Conservation (phyloP, 1,284 basidiomycete genomes). For the Ganoderma sinense region DNA sequence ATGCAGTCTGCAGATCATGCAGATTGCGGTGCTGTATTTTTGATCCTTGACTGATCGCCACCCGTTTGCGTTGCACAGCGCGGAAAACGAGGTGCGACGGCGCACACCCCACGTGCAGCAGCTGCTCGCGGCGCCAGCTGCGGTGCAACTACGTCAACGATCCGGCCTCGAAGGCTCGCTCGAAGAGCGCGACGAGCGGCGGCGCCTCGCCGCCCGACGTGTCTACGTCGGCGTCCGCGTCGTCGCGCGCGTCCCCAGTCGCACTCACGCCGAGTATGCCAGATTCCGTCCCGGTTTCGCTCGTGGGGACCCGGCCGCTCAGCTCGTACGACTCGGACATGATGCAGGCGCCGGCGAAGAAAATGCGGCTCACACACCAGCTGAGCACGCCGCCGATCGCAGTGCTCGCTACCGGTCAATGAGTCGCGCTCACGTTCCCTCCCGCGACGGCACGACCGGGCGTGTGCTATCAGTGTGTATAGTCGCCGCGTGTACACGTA, state of each 20-base stretch:
- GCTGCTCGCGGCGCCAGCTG: constrained; percentile 75
- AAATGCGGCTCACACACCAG: constrained; percentile 55
- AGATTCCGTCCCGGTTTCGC: constrained; percentile 43
- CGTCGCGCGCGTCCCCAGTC: constrained; percentile 52
- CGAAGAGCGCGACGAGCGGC: constrained; percentile 25
- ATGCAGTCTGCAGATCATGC: constrained; percentile 23
- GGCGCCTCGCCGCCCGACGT: constrained; percentile 27
- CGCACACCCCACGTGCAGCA: constrained; percentile 78
- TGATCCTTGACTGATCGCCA: constrained; percentile 21
- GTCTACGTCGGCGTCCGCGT: constrained; percentile 33
- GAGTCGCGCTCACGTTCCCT: constrained; percentile 6
- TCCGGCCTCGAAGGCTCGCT: constrained; percentile 39
- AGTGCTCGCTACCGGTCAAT: constrained; percentile 30
- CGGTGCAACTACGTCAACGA: constrained; percentile 83
- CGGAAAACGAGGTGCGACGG: constrained; percentile 88
- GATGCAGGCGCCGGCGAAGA: constrained; percentile 49
- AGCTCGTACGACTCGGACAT: constrained; percentile 45
- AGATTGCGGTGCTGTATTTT: constrained; percentile 10
- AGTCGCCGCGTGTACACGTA: constrained; percentile 38
- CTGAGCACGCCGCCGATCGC: constrained; percentile 31
- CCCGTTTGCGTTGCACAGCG: constrained; percentile 48
- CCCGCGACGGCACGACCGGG: background rate
- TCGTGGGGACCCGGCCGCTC: constrained; percentile 25
- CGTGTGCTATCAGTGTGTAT: constrained; percentile 8
- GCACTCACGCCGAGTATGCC: constrained; percentile 43